phyloP scores from a whole-genome alignment of 2,329 filamentous ascomycete genomes.

The Elsinoe batatas region DNA sequence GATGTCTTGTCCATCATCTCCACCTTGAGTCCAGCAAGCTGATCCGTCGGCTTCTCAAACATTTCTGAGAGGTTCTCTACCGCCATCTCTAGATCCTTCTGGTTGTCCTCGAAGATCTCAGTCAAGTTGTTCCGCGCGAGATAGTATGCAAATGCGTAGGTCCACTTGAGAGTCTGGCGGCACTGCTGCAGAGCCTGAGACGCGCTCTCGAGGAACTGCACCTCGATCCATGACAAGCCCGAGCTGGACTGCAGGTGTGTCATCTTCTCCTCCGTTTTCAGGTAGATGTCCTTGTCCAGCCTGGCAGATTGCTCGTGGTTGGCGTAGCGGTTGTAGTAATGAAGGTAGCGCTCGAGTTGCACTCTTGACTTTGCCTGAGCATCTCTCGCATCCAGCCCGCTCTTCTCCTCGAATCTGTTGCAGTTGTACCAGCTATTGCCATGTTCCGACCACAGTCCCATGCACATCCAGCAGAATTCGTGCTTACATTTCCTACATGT shows the following conservation, averaged over 20 bases:
- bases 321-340: constrained; percentile 98
- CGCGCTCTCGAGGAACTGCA: constrained; percentile 89
- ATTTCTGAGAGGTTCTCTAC: constrained; percentile 96
- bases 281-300: constrained; percentile 88
- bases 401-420: constrained; percentile 95
- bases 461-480: constrained; percentile 99
- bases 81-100: constrained; percentile 94
- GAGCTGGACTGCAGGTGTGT: constrained; percentile 86
- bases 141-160: constrained; percentile 97
- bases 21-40: constrained; percentile 78
- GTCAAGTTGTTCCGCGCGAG: constrained; percentile 92
- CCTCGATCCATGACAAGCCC: constrained; percentile 97
- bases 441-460: constrained; percentile 97
- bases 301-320: constrained; percentile 98
- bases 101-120: constrained; percentile 96
- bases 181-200: constrained; percentile 91
- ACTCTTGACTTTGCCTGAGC: constrained; percentile 85
- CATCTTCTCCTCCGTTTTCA: constrained; percentile 99
- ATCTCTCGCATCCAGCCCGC: constrained; percentile 78
- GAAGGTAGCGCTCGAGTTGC: constrained; percentile 88
- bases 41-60: constrained; percentile 93
- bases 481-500: constrained; percentile 92
- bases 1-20: constrained; percentile 98
- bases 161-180: constrained; percentile 98
- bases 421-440: constrained; percentile 99